phyloP scores from a whole-genome alignment of 2,329 filamentous ascomycete species.

The Apiospora pterosperma region DNA sequence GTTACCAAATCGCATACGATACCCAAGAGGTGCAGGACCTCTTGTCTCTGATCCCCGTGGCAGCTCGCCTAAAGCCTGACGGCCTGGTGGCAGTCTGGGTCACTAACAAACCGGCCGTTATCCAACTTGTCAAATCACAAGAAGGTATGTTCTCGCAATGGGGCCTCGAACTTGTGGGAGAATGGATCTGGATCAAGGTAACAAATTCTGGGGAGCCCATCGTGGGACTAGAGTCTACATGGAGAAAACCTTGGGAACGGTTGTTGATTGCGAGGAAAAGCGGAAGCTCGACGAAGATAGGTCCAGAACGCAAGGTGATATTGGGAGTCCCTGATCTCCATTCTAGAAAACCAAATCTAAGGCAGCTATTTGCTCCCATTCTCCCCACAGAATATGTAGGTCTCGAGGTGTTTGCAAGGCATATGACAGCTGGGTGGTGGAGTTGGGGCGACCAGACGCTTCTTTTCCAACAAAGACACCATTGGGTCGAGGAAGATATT shows the following conservation, averaged over 20 bases:
- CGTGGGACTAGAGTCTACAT: slow-evolving; percentile 53
- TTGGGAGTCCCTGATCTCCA: slow-evolving; percentile 72
- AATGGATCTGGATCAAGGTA: slow-evolving; percentile 80
- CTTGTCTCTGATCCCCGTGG: slow-evolving; percentile 54
- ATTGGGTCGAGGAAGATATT: slow-evolving; percentile 37
- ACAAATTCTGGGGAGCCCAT: slow-evolving; percentile 64
- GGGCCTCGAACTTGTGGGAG: slow-evolving; percentile 62
- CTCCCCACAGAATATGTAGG: slow-evolving; percentile 50
- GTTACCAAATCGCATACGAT: slow-evolving; percentile 45
- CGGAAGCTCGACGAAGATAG: slow-evolving; percentile 25
- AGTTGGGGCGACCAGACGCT: slow-evolving; percentile 74
- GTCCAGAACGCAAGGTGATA: slow-evolving; percentile 53
- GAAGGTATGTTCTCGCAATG: slow-evolving; percentile 62
- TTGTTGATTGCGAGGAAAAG: slow-evolving; percentile 57
- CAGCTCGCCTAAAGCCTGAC: slow-evolving; percentile 46
- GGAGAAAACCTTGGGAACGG: slow-evolving; percentile 76
- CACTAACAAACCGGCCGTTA: slow-evolving; percentile 65
- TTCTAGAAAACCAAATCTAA: slow-evolving; percentile 74
- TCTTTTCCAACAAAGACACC: slow-evolving; percentile 59
- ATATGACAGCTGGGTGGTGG: slow-evolving; percentile 73
- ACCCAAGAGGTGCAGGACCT: slow-evolving; percentile 45
- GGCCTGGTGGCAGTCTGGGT: slow-evolving; percentile 72
- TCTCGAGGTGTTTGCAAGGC: slow-evolving; percentile 75
- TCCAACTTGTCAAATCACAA: slow-evolving; percentile 50
- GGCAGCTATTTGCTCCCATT: slow-evolving; percentile 54